These are phyloP conservation scores for Limnomonas spitsbergensis DNA, from an alignment of 139 green algal genomes.

Conservation along the genomic window DNA sequence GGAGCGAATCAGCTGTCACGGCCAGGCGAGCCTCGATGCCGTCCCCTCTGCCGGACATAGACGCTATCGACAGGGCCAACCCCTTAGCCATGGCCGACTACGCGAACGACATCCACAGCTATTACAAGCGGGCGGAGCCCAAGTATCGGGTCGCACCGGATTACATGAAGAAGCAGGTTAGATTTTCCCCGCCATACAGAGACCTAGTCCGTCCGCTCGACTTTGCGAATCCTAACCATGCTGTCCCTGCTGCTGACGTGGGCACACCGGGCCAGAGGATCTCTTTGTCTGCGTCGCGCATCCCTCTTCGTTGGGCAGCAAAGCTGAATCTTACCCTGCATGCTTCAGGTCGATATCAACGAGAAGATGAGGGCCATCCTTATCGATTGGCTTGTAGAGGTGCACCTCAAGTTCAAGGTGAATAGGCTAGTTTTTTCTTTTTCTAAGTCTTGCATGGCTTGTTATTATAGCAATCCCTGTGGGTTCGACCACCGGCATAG, in stretches of 20 bases:
- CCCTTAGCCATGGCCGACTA: constrained; percentile 79
- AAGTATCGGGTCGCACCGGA: constrained; percentile 49
- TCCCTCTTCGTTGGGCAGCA: too few relatives aligned
- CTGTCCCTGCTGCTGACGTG: too few relatives aligned
- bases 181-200: too few relatives aligned
- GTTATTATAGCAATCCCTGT: too few relatives aligned
- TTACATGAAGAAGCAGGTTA: constrained; percentile 63
- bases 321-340: too few relatives aligned
- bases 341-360: constrained; percentile 96
- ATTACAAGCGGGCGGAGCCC: constrained; percentile 76
- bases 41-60: constrained; percentile 78
- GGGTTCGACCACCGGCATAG: too few relatives aligned
- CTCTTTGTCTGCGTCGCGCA: too few relatives aligned
- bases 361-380: constrained; percentile 92
- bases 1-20: constrained; percentile 29
- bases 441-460: neutral
- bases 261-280: too few relatives aligned
- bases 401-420: constrained; percentile 99
- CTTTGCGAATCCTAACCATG: too few relatives aligned
- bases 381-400: constrained; percentile 98
- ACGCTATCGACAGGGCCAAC: constrained; percentile 63
- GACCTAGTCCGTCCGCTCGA: too few relatives aligned
- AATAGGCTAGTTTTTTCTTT: constrained; percentile 9
- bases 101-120: constrained; percentile 89
- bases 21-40: neutral